A percentile compares a stretch with the other conserved stretches of the same genome.
Evolutionary conservation across 768 basidiomycete genomes (phyloP).

Genomic region (Termitomyces titanicus): DNA sequence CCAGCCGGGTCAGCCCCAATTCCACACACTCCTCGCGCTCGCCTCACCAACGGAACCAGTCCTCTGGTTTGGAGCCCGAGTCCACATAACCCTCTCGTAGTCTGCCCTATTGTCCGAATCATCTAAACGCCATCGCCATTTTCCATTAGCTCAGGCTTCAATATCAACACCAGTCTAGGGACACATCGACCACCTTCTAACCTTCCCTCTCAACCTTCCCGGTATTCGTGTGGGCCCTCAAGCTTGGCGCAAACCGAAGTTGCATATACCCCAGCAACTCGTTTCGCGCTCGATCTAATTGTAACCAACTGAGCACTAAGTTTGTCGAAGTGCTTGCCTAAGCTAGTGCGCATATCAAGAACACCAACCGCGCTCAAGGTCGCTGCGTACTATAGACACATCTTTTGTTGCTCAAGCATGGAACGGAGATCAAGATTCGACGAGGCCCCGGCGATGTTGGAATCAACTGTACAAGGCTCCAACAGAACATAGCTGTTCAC

Average conservation of each 20-base stretch:
- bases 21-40: not conserved
- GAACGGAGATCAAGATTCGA: constrained; percentile 16
- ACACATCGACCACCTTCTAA: constrained; percentile 13
- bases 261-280: not conserved
- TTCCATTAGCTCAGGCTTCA: constrained; percentile 11
- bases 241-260: constrained; percentile 10
- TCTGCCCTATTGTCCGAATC: constrained; percentile 1
- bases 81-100: constrained; percentile 5
- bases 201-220: constrained; percentile 2
- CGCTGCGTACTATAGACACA: constrained; percentile 13
- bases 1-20: not conserved
- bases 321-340: not conserved
- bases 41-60: constrained; percentile 1
- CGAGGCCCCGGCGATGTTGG: too few relatives aligned
- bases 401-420: constrained; percentile 8
- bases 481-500: constrained; percentile 12
- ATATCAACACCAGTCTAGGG: constrained; percentile 9
- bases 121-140: not conserved
- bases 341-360: constrained; percentile 9
- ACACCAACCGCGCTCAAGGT: constrained; percentile 12
- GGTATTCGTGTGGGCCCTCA: constrained; percentile 6
- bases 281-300: constrained; percentile 10
- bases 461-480: too few relatives aligned
- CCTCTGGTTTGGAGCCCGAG: constrained; percentile 3
- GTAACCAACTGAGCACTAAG: constrained; percentile 2